phyloP scores from a whole-genome alignment of 768 basidiomycete genomes.

The Gymnopilus junonius region DNA sequence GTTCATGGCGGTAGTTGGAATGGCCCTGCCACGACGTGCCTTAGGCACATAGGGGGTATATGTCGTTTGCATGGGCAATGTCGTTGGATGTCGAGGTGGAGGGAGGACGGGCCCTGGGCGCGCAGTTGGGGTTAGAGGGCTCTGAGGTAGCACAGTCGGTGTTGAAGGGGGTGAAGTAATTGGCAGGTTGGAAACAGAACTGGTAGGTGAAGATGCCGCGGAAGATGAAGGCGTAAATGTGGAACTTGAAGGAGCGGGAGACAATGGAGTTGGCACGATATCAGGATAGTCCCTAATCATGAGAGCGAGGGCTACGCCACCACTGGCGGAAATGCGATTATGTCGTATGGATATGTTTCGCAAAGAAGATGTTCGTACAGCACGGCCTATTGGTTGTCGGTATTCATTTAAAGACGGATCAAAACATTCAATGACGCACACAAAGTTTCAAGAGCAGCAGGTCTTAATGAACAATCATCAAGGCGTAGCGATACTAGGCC shows the following conservation, averaged over 20 bases:
- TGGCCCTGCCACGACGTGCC: conserved; percentile 48
- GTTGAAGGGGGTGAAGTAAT: conserved; percentile 35
- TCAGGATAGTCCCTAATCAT: conserved; percentile 98
- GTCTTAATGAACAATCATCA: conserved; percentile 83
- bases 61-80: conserved; percentile 61
- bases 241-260: conserved; percentile 32
- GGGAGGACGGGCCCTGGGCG: conserved; percentile 37
- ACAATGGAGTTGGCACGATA: conserved; percentile 48
- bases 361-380: conserved; percentile 81
- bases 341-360: conserved; percentile 89
- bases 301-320: conserved; percentile 89
- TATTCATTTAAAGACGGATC: conserved; percentile 1
- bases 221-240: conserved; percentile 38
- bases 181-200: conserved; percentile 34
- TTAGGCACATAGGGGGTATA: conserved; percentile 86
- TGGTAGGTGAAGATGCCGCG: conserved; percentile 41
- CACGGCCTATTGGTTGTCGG: conserved; percentile 58
- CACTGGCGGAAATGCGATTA: conserved; percentile 83
- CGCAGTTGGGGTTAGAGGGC: conserved; percentile 21
- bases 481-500: conserved; percentile 81
- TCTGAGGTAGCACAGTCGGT: conserved; percentile 30
- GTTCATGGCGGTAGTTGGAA: conserved; percentile 45
- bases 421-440: conserved; percentile 51
- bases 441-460: conserved; percentile 76
- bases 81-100: conserved; percentile 49